Evolutionary conservation across 345 rosid species (phyloP).

Genomic region (Brassica carinata): DNA sequence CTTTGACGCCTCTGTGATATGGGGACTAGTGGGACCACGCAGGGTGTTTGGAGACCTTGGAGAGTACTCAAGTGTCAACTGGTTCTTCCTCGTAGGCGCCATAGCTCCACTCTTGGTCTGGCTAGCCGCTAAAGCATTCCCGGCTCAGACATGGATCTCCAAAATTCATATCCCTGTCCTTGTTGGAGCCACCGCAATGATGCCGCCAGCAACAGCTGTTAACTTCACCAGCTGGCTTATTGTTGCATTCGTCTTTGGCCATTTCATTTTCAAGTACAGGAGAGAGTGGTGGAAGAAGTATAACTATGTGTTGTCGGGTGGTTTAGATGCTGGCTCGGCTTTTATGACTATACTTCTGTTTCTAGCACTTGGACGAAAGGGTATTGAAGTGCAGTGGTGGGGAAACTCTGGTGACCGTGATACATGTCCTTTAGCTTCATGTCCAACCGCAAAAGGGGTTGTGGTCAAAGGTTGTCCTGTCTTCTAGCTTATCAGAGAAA

Average conservation of each 20-base stretch:
- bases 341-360: conserved; percentile 69
- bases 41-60: conserved; percentile 78
- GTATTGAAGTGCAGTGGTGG: conserved; percentile 67
- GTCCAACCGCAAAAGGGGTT: conserved; percentile 75
- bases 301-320: conserved; percentile 79
- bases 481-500: conserved; percentile 33
- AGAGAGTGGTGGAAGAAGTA: conserved; percentile 71
- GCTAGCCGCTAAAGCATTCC: conserved; percentile 67
- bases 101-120: conserved; percentile 72
- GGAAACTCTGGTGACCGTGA: conserved; percentile 73
- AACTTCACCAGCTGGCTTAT: conserved; percentile 76
- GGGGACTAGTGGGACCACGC: conserved; percentile 89
- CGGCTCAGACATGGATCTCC: conserved; percentile 58
- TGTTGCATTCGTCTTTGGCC: conserved; percentile 62
- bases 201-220: conserved; percentile 86
- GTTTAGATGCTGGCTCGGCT: conserved; percentile 81
- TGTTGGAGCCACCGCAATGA: conserved; percentile 68
- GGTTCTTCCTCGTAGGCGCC: conserved; percentile 80
- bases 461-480: conserved; percentile 62
- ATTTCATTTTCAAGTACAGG: conserved; percentile 50
- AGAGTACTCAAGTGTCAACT: conserved; percentile 60
- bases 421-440: conserved; percentile 63
- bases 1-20: conserved; percentile 79
- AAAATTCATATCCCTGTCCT: conserved; percentile 71
- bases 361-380: conserved; percentile 49